Conservation (phyloP, 805 yeast genomes). For the Candida saitoana region DNA sequence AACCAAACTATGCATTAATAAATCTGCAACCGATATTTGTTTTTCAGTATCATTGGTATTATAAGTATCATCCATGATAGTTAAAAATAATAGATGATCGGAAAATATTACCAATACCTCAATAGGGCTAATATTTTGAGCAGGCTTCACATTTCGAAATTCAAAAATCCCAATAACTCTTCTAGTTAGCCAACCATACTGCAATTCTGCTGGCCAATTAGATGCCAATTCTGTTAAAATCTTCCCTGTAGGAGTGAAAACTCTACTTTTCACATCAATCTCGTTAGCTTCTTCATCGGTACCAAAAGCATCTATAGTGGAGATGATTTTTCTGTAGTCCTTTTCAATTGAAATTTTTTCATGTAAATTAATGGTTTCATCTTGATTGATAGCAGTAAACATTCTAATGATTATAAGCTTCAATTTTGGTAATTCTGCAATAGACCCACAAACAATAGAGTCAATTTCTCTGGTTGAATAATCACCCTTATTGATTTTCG, state of each 20-base stretch:
- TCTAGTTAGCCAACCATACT: slow-evolving; percentile 83
- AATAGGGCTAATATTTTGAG: slow-evolving; percentile 10
- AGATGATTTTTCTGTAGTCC: slow-evolving; percentile 51
- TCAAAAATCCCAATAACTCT: slow-evolving; percentile 76
- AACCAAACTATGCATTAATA: slow-evolving; percentile 83
- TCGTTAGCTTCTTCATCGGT: slow-evolving; percentile 27
- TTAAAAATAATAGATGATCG: slow-evolving; percentile 68
- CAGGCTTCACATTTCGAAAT: slow-evolving; percentile 22
- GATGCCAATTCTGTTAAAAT: slow-evolving; percentile 77
- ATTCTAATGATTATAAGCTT: slow-evolving; percentile 67
- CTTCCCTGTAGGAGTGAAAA: slow-evolving; percentile 90
- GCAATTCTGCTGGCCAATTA: slow-evolving; percentile 84
- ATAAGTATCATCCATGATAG: slow-evolving; percentile 44
- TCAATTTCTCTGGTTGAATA: slow-evolving; percentile 31
- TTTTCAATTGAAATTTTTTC: slow-evolving; percentile 3
- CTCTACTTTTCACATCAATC: slow-evolving; percentile 42
- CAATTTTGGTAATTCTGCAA: slow-evolving; percentile 63
- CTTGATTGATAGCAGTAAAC: slow-evolving; percentile 34
- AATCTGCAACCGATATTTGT: slow-evolving; percentile 67
- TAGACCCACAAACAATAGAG: slow-evolving; percentile 56
- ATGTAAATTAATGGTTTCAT: not conserved
- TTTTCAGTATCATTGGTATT: slow-evolving; percentile 15
- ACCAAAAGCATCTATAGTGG: slow-evolving; percentile 81
- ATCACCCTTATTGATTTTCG: slow-evolving; percentile 24
- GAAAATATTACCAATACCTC: slow-evolving; percentile 75